These are phyloP conservation scores for Aspergillus ibericus DNA, from an alignment of 2,329 filamentous ascomycete species.

Conservation along the genomic window DNA sequence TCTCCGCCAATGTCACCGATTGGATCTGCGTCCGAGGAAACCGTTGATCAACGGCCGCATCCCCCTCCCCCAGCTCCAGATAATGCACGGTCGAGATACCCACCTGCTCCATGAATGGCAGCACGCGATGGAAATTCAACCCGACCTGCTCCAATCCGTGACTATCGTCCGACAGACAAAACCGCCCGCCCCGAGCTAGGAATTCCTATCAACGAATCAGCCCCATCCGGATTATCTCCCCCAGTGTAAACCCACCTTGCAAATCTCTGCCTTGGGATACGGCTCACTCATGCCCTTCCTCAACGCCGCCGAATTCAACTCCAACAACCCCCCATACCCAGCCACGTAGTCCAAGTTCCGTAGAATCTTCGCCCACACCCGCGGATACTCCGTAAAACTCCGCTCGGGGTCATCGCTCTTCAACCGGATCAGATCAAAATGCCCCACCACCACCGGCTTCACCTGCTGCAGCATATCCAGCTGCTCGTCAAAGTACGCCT, in stretches of 20 bases:
- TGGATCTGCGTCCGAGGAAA: slow-evolving; percentile 39
- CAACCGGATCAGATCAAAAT: slow-evolving; percentile 89
- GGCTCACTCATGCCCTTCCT: slow-evolving; percentile 89
- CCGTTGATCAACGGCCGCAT: slow-evolving; percentile 29
- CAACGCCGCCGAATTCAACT: slow-evolving; percentile 84
- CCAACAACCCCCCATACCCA: slow-evolving; percentile 76
- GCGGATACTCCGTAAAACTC: slow-evolving; percentile 57
- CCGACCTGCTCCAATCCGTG: slow-evolving; percentile 84
- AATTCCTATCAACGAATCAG: slow-evolving; percentile 60
- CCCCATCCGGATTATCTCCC: no score
- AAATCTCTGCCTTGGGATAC: slow-evolving; percentile 79
- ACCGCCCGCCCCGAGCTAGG: slow-evolving; percentile 69
- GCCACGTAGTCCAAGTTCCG: slow-evolving; percentile 73
- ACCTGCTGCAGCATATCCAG: slow-evolving; percentile 73
- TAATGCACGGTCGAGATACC: slow-evolving; percentile 43
- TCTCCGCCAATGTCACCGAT: slow-evolving; percentile 33
- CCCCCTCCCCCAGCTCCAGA: slow-evolving; percentile 30
- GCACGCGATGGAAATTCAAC: slow-evolving; percentile 73
- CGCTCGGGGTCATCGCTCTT: slow-evolving; percentile 68
- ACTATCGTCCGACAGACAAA: slow-evolving; percentile 93
- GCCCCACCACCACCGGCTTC: slow-evolving; percentile 77
- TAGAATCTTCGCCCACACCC: slow-evolving; percentile 71
- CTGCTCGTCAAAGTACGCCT: slow-evolving; percentile 87
- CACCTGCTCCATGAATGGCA: slow-evolving; percentile 65
- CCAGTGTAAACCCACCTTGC: slow-evolving; percentile 48